Evolutionary conservation across 257 asterid species (phyloP).

Genomic region (Nicotiana undulata): DNA sequence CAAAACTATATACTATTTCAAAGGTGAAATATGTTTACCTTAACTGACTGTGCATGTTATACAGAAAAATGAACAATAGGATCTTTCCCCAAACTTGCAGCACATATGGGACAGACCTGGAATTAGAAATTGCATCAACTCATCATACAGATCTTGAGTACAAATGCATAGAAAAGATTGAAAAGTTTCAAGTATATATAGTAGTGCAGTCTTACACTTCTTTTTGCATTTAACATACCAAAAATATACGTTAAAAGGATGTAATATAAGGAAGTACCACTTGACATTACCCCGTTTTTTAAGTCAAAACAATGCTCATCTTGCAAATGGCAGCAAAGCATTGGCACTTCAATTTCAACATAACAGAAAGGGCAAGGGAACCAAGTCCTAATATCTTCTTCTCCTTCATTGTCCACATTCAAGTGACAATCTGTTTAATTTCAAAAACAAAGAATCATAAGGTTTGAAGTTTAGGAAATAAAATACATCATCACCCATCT

Average conservation of each 20-base stretch:
- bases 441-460: background rate
- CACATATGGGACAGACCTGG: constrained; percentile 90
- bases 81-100: constrained; percentile 71
- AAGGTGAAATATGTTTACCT: constrained; percentile 30
- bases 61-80: constrained; percentile 50
- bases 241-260: background rate
- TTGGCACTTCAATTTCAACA: constrained; percentile 57
- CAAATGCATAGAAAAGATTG: background rate
- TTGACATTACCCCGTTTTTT: constrained; percentile 47
- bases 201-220: background rate
- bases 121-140: background rate
- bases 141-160: background rate
- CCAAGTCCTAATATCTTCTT: constrained; percentile 62
- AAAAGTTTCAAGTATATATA: background rate
- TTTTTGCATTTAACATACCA: background rate
- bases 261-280: background rate
- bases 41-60: constrained; percentile 67
- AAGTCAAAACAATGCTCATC: constrained; percentile 73
- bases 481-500: background rate
- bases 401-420: constrained; percentile 43
- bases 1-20: background rate
- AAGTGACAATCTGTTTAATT: constrained; percentile 27
- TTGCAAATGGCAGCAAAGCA: constrained; percentile 63
- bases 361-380: constrained; percentile 89
- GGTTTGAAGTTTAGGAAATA: background rate